Base-by-base conservation (phyloP, 768 basidiomycete species). In the Kwoniella mangroviensis region DNA sequence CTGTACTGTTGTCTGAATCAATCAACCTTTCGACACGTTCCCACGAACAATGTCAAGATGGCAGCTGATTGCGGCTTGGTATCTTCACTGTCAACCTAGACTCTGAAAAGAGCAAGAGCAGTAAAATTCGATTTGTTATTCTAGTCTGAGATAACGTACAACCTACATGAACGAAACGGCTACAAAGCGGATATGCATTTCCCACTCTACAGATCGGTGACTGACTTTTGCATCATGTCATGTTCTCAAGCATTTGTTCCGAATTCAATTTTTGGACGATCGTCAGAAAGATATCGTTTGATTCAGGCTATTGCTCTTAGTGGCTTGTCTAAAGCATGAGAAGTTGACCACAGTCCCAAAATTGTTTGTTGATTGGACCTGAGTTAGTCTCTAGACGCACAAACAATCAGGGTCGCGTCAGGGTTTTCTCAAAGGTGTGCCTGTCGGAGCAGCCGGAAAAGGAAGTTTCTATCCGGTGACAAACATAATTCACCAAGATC, bases 391-490 rank as follows among this genome's bases (percentile, higher is more conserved):
- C 45, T 19, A 17, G 10, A 49, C 45, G 45, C 45, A 12, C 21
- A 42, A 34, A 19, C 45, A 55, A 49, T 66, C 41, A 66, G 65
- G 65, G 53, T 28, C 3, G 0, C 0, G 9, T 10, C 13, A 65
- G 63, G 52, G 53, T 63, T 17, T 22, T 3, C 11, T 9, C 34
- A 0, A 28, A 21, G 57, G 5, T 4, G 19, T 19, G 19, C 40
- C 24, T 6, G 6, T 24, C 56, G 65, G 65, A 66, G 58, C 41
- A 51, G 56, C 65, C 65, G 65, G 55, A 66, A 56, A 49, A 45
- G 65, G 65, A 66, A 56, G 65, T 58, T 58, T 53, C 19, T 13
- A 26, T 17, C 63, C 52, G 51, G 52, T 53, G 63, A 65, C 63
- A 28, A n/a, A 51, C 22, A n/a, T 26, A 34, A 34, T 3, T 34